Percentiles rank a stretch among this genome's conserved stretches.
Evolutionary conservation across 345 rosid genomes (phyloP).

Genomic region (Garcia nutans): DNA sequence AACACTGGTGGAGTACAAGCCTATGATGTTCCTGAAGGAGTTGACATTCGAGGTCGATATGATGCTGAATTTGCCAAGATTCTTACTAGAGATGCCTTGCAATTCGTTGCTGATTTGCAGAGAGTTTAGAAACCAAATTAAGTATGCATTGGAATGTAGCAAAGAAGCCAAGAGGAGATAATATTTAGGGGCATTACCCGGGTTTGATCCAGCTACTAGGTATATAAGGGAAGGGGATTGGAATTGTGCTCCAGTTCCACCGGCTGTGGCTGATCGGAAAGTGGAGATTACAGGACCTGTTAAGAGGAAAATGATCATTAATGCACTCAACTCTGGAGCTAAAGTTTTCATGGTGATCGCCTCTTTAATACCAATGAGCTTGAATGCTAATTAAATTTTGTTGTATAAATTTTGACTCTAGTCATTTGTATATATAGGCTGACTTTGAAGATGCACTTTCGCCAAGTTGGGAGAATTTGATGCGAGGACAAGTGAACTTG

Average conservation of each 20-base stretch:
- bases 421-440: constrained; percentile 42
- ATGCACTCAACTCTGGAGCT: constrained; percentile 94
- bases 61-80: constrained; percentile 62
- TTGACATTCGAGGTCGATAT: constrained; percentile 72
- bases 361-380: no score
- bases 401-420: no score
- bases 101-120: constrained; percentile 74
- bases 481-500: constrained; percentile 83
- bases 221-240: constrained; percentile 70
- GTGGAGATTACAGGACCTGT: constrained; percentile 92
- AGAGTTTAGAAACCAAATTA: constrained; percentile 61
- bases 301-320: constrained; percentile 94
- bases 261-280: constrained; percentile 67
- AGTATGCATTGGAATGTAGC: constrained; percentile 79
- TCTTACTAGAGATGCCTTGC: constrained; percentile 68
- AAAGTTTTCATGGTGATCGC: constrained; percentile 84
- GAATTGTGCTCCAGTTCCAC: constrained; percentile 68
- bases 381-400: no score
- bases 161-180: constrained; percentile 56
- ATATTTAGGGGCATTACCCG: constrained; percentile 54
- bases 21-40: constrained; percentile 69
- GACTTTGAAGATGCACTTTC: constrained; percentile 93
- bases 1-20: not conserved
- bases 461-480: constrained; percentile 93
- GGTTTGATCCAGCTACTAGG: constrained; percentile 80